Conservation (phyloP, 768 basidiomycete species). For the Hydnomerulius pinastri region DNA sequence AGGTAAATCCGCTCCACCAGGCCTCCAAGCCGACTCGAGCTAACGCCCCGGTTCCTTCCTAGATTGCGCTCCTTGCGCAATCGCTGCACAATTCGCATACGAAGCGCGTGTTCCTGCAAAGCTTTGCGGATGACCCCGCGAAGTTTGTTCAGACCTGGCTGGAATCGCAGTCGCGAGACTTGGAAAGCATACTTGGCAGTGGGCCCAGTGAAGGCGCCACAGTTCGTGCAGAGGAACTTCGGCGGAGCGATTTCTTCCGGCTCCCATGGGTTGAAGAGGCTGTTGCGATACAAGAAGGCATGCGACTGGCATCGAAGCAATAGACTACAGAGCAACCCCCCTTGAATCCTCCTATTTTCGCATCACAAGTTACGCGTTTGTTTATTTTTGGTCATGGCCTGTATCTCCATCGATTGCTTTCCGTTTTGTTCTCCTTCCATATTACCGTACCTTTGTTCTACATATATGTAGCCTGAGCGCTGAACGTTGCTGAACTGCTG, state of each 20-base stretch:
- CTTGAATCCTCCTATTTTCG: not conserved
- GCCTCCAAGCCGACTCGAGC: conserved; percentile 11
- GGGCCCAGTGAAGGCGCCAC: conserved; percentile 78
- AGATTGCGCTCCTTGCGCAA: conserved; percentile 85
- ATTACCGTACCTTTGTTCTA: not conserved
- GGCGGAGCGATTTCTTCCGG: conserved; percentile 87
- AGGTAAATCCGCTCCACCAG: conserved; percentile 48
- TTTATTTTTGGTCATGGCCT: conserved; percentile 2
- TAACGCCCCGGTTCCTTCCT: conserved; percentile 15
- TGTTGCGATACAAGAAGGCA: conserved; percentile 81
- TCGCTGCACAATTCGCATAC: conserved; percentile 85
- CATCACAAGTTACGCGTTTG: conserved; percentile 2
- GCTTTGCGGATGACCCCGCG: conserved; percentile 78
- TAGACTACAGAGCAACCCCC: conserved; percentile 25
- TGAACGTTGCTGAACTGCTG: too few relatives aligned
- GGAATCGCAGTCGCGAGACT: conserved; percentile 87
- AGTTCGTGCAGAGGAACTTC: conserved; percentile 85
- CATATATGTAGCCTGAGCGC: not conserved
- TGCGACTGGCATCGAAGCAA: conserved; percentile 60
- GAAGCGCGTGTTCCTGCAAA: conserved; percentile 82
- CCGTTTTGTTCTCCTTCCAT: not conserved
- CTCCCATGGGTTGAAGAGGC: conserved; percentile 93
- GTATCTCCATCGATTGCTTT: conserved; percentile 1
- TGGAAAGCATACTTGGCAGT: conserved; percentile 87
- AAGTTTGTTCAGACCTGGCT: conserved; percentile 89